Percentiles rank a stretch among this genome's conserved stretches.
Conservation (phyloP, 371 early-diverging fungal species). For the Haplosporangium sp. region DNA sequence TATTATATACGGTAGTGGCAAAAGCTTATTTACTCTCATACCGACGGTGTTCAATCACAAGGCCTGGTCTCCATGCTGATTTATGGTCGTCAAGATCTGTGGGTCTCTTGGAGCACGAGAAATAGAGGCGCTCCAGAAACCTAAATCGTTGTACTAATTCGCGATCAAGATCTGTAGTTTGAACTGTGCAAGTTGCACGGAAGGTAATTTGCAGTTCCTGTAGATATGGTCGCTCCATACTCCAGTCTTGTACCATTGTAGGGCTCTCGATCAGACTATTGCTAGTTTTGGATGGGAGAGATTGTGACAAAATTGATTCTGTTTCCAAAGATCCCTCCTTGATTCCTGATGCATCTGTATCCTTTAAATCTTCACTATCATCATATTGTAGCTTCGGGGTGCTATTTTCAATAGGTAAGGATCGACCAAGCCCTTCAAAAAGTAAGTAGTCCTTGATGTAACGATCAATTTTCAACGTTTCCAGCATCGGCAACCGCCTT, state of each 20-base stretch:
- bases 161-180: conserved; percentile 31
- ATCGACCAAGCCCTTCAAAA: conserved; percentile 36
- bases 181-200: conserved; percentile 12
- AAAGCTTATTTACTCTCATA: conserved; percentile 5
- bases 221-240: conserved; percentile 31
- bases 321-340: neutral
- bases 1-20: neutral
- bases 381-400: neutral
- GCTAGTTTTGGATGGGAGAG: neutral
- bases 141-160: conserved; percentile 43
- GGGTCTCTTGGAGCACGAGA: conserved; percentile 21
- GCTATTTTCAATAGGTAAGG: neutral
- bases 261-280: neutral
- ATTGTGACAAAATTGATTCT: neutral
- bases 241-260: conserved; percentile 11
- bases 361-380: neutral
- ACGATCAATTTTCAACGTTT: conserved; percentile 30
- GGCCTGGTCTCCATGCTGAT: conserved; percentile 16
- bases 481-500: conserved; percentile 17
- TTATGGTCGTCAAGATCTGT: conserved; percentile 11
- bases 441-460: conserved; percentile 24
- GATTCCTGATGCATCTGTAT: neutral
- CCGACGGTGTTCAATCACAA: conserved; percentile 21
- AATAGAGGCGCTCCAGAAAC: conserved; percentile 27
- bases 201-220: conserved; percentile 33